Conservation (phyloP, 371 early-diverging fungal species). For the Mucor sp. region DNA sequence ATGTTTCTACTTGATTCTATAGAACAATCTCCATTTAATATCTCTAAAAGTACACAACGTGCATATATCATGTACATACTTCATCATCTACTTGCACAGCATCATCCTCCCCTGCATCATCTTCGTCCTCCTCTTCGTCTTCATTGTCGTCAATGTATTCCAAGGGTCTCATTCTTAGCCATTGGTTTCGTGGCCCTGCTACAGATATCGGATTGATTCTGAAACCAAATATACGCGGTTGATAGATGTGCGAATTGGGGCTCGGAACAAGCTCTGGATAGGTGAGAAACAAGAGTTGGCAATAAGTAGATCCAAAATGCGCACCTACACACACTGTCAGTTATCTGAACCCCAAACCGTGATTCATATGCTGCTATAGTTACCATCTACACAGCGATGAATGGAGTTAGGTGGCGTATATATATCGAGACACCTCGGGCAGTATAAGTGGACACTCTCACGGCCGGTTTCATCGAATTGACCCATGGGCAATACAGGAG, state of each 20-base stretch:
- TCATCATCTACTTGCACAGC: slow-evolving; percentile 2
- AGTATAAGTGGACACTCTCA: slow-evolving; percentile 74
- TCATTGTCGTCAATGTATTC: slow-evolving; percentile 38
- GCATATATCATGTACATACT: background rate
- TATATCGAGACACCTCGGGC: slow-evolving; percentile 85
- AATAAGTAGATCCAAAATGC: slow-evolving; percentile 95
- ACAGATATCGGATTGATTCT: slow-evolving; percentile 58
- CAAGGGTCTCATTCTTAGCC: slow-evolving; percentile 67
- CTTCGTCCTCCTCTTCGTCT: slow-evolving; percentile 6
- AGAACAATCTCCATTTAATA: background rate
- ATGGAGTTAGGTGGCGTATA: slow-evolving; percentile 82
- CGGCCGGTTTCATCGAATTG: slow-evolving; percentile 68
- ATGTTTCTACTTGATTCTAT: background rate
- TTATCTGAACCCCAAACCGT: background rate
- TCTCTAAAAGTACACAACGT: background rate
- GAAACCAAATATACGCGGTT: slow-evolving; percentile 85
- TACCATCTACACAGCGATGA: slow-evolving; percentile 83
- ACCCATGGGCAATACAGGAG: slow-evolving; percentile 84
- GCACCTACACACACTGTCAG: slow-evolving; percentile 60
- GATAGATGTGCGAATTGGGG: slow-evolving; percentile 56
- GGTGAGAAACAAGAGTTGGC: slow-evolving; percentile 88
- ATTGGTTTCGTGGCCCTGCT: slow-evolving; percentile 76
- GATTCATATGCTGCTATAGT: background rate
- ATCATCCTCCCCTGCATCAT: background rate
- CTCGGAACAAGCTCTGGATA: slow-evolving; percentile 77